phyloP scores from a whole-genome alignment of 225 moss, liverwort and hornwort genomes.

The Physcomitrium patens region DNA sequence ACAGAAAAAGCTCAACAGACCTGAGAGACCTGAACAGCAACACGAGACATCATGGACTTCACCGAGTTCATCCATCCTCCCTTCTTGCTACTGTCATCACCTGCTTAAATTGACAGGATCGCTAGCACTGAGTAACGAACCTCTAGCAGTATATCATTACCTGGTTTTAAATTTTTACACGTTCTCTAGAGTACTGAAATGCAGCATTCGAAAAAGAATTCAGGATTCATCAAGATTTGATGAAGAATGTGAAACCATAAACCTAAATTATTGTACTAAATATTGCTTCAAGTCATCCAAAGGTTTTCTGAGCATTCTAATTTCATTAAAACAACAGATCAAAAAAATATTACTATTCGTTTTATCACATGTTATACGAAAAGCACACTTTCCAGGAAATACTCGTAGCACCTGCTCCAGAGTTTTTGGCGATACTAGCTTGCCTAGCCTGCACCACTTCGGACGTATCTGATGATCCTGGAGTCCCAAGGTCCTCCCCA shows the following conservation, averaged over 20 bases:
- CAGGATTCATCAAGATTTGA: neutral
- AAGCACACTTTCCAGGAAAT: neutral
- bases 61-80: slow-evolving; percentile 83
- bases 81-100: slow-evolving; percentile 74
- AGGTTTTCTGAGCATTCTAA: neutral
- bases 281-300: no score
- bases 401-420: slow-evolving; percentile 59
- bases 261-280: no score
- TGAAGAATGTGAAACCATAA: no score
- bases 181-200: neutral
- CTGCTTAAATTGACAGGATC: slow-evolving; percentile 32
- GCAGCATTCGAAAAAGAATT: neutral
- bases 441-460: slow-evolving; percentile 43
- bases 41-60: slow-evolving; percentile 83
- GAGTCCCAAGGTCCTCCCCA: slow-evolving; percentile 59
- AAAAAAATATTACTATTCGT: neutral
- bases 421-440: slow-evolving; percentile 43
- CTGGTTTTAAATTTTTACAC: neutral
- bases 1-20: slow-evolving; percentile 41
- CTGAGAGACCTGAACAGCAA: slow-evolving; percentile 98
- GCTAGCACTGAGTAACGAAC: slow-evolving; percentile 11
- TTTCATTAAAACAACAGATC: slow-evolving; percentile 5
- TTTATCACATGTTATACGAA: neutral
- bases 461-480: slow-evolving; percentile 41
- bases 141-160: neutral